Evolutionary conservation across 2,329 filamentous ascomycete species (phyloP).

Genomic region (Colletotrichum falcatum): DNA sequence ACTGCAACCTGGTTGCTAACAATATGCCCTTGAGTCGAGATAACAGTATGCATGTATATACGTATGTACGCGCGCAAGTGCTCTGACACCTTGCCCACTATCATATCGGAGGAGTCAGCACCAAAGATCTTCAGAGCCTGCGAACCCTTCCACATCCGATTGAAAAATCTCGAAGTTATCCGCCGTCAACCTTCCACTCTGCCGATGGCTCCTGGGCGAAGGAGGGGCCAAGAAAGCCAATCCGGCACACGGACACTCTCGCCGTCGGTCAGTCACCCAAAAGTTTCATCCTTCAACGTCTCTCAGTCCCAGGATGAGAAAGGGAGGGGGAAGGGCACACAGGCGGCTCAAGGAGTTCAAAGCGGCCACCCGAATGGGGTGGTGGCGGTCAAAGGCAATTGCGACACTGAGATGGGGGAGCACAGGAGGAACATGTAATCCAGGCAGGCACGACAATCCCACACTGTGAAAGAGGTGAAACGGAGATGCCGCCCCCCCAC

Average conservation of each 20-base stretch:
- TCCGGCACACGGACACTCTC: constrained; percentile 5
- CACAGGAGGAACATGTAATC: neutral
- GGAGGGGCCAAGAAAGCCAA: neutral
- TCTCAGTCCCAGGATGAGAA: neutral
- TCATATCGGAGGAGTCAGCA: neutral
- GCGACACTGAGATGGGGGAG: too few species aligned
- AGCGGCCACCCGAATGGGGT: neutral
- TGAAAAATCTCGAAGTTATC: neutral
- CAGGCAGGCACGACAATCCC: neutral
- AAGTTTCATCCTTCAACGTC: neutral
- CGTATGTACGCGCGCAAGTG: neutral
- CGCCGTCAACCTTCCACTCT: neutral
- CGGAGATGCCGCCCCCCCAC: neutral
- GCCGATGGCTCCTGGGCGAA: neutral
- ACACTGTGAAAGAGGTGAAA: constrained; percentile 7
- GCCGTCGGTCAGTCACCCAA: neutral
- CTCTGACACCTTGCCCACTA: neutral
- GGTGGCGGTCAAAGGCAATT: neutral
- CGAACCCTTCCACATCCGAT: neutral
- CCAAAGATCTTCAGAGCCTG: neutral
- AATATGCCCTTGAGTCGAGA: neutral
- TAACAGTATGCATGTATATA: neutral
- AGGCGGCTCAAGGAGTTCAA: neutral
- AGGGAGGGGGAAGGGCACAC: neutral
- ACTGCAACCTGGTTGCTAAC: neutral